Percentiles rank a stretch among this genome's conserved stretches.
Conservation (phyloP, 1,284 basidiomycete species). For the Puccinia triticina region DNA sequence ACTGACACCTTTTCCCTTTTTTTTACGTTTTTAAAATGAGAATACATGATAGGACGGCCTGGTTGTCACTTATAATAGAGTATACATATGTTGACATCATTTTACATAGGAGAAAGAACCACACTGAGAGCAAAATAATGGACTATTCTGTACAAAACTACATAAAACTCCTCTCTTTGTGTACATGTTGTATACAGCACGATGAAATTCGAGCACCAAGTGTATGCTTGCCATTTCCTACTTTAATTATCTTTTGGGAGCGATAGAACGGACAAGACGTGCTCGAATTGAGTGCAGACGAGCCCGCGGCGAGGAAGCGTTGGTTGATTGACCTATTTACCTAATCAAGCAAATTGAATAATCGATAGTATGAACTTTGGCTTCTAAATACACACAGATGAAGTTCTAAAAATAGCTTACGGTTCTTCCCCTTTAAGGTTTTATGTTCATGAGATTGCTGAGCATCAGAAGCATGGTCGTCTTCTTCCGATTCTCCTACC, state of each 20-base stretch:
- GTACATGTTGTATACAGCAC: too few relatives aligned
- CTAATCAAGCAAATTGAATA: background rate
- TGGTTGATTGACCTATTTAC: background rate
- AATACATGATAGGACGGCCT: background rate
- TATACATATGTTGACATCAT: background rate
- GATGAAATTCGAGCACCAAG: too few relatives aligned
- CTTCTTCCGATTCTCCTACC: conserved; percentile 9
- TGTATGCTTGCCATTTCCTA: too few relatives aligned
- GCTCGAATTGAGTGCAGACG: too few relatives aligned
- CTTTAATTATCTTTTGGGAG: too few relatives aligned
- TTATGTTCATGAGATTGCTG: background rate
- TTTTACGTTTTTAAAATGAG: background rate
- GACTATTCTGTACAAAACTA: too few relatives aligned
- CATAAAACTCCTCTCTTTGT: too few relatives aligned
- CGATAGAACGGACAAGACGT: too few relatives aligned
- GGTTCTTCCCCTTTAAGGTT: background rate
- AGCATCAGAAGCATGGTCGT: background rate
- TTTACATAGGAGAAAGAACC: background rate
- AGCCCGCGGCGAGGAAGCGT: too few relatives aligned
- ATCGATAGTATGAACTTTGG: background rate
- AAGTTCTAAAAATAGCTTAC: background rate
- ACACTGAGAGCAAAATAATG: background rate
- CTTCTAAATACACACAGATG: background rate
- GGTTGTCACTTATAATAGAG: background rate
- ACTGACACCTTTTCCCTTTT: background rate